Base-by-base conservation (phyloP, 768 basidiomycete genomes). In the Tylopilus sp. region DNA sequence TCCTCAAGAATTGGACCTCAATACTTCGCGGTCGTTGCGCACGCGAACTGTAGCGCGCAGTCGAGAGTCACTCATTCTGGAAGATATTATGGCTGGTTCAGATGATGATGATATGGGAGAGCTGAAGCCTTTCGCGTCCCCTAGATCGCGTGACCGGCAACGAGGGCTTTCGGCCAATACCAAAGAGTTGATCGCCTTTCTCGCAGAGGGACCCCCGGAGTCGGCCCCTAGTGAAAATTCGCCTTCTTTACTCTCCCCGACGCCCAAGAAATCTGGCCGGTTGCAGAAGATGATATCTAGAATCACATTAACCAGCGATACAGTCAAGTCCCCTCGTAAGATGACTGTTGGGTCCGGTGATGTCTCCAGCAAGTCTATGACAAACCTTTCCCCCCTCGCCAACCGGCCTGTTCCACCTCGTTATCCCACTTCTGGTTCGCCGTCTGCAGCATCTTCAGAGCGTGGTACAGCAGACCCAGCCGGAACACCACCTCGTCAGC, bases 271-370 rank as follows among this genome's bases (percentile, higher is more conserved):
- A 68, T 77, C 76, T 50, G 82, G 82, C 44, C 79, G 89, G 24
- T 72, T 93, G 54, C 86, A 87, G 68, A 81, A 84, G 57, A 91
- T 94, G 84, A 87, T 94, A 61, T 91, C 89, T 19, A 86, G 83
- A 60, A 74, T 92, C 25, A 85, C 81, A 33, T 72, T 82, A 56
- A 77, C 78, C 19, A 52, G 65, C 46, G 72, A 68, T 41, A 64
- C 60, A 42, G 54, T 53, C 17, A 67, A 60, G 40, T 54, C 60
- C 30, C 68, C 68, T 55, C 77, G 70, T 43, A 72, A 66, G 56
- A 64, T 67, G 60, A 70, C 63, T 22, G 42, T 62, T 40, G 58
- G 56, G 21, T 53, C 61, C 44, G 47, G 55, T 37, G 63, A 66
- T 49, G 22, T 50, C 49, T 45, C 63, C 28, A 67, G 65, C 63